Conservation (phyloP, 805 yeast species). For the Ogataea philodendri region DNA sequence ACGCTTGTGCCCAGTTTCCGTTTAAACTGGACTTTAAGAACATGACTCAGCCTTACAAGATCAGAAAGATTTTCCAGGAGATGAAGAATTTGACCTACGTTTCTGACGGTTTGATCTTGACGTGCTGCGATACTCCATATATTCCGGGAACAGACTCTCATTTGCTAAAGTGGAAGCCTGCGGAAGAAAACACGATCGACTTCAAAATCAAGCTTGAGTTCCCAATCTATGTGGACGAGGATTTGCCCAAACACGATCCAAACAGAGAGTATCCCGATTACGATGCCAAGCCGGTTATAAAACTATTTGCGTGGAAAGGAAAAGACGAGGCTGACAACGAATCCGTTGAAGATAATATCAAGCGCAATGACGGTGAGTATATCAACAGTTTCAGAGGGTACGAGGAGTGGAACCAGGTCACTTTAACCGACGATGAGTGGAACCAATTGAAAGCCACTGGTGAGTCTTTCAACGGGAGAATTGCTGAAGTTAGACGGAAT, state of each 20-base stretch:
- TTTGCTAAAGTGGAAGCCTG: slow-evolving; percentile 94
- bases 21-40: slow-evolving; percentile 83
- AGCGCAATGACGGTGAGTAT: slow-evolving; percentile 33
- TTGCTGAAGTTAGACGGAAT: slow-evolving; percentile 80
- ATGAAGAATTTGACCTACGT: slow-evolving; percentile 77
- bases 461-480: slow-evolving; percentile 85
- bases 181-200: slow-evolving; percentile 91
- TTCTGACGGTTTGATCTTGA: slow-evolving; percentile 90
- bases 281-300: slow-evolving; percentile 71
- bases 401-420: slow-evolving; percentile 63
- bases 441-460: slow-evolving; percentile 59
- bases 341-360: slow-evolving; percentile 36
- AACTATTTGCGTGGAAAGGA: slow-evolving; percentile 79
- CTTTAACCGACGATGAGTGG: slow-evolving; percentile 75
- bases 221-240: slow-evolving; percentile 57
- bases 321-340: slow-evolving; percentile 36
- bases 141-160: slow-evolving; percentile 84
- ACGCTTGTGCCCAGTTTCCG: slow-evolving; percentile 72
- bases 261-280: slow-evolving; percentile 75
- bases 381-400: slow-evolving; percentile 42
- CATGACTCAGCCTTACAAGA: slow-evolving; percentile 80
- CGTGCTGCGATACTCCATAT: slow-evolving; percentile 87
- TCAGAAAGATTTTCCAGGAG: slow-evolving; percentile 70
- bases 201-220: slow-evolving; percentile 69
- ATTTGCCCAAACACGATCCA: slow-evolving; percentile 63